Evolutionary conservation across 1,284 basidiomycete genomes (phyloP).

Genomic region (Microbotryum scabiosae): DNA sequence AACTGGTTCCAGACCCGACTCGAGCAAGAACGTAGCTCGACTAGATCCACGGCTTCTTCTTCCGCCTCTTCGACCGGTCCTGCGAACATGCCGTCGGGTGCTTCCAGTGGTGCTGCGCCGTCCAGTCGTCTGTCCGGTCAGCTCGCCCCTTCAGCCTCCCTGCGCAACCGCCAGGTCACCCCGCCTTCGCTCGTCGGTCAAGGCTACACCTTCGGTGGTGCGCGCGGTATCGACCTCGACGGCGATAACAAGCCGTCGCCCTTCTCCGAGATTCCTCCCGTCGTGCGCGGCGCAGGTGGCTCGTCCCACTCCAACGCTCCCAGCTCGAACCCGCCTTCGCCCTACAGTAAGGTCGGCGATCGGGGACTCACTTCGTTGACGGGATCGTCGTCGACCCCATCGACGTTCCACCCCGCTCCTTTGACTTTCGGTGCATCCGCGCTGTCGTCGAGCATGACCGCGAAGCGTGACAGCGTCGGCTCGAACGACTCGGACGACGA

Average conservation of each 20-base stretch:
- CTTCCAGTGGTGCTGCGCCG: not conserved
- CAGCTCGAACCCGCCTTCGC: slow-evolving; percentile 15
- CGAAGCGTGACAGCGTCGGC: not conserved
- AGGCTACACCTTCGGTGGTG: slow-evolving; percentile 32
- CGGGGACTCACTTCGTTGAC: slow-evolving; percentile 11
- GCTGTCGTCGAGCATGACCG: not conserved
- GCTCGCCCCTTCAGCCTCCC: slow-evolving; percentile 46
- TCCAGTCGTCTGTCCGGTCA: slow-evolving; percentile 42
- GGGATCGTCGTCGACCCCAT: slow-evolving; percentile 12
- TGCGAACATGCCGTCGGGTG: not conserved
- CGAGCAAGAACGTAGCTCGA: slow-evolving; percentile 60
- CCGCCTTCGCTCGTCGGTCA: slow-evolving; percentile 37
- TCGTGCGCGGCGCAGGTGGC: slow-evolving; percentile 29
- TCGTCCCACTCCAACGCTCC: slow-evolving; percentile 24
- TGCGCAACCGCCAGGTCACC: slow-evolving; percentile 44
- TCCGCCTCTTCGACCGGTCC: slow-evolving; percentile 7
- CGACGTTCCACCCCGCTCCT: slow-evolving; percentile 6
- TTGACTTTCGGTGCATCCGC: slow-evolving; percentile 8
- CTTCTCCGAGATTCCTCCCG: slow-evolving; percentile 42
- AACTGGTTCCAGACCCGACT: slow-evolving; percentile 88
- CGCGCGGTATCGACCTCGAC: slow-evolving; percentile 3
- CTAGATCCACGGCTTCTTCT: too few relatives aligned
- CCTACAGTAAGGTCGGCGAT: not conserved
- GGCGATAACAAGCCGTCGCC: slow-evolving; percentile 35
- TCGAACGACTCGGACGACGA: slow-evolving; percentile 20